Base-by-base conservation (phyloP, 1,139 yeast species). In the Taphrina confusa region DNA sequence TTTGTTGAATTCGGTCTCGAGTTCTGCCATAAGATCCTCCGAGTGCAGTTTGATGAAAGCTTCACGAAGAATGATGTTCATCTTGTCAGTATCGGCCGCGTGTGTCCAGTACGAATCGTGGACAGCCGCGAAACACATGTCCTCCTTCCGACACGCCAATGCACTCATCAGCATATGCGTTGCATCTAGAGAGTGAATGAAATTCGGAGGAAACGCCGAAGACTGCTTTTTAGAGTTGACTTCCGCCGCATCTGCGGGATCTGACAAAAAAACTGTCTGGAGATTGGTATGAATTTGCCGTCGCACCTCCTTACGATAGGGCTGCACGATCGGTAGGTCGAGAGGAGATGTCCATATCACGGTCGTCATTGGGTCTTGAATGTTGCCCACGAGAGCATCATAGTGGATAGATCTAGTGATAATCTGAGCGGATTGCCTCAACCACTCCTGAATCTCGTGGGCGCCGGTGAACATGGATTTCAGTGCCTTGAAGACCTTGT, bases 21-120 rank as follows among this genome's bases (percentile, higher is more conserved):
- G 78, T 68, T 82, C 80, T 45, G 79, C 80, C 67, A 92, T 80
- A 68, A 91, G 76, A 72, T 90, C 84, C 28, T 80, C 83, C 62
- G 80, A 80, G 72, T 92, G 97, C 63, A 92, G 76, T 52, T 79
- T 75, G 64, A 92, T 86, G 73, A 92, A 92, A 63, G 88, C 84
- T 44, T 86, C 83, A 70, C 99, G 82, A 64, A 92, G 76, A 52
- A 80, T 76, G n/a, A 68, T 69, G 71, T 85, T 89, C 94, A 92
- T 85, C 5, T 68, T 70, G 65, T 84, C 85, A 33, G 92, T 83
- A 70, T 88, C 94, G 42, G 82, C 76, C 0, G 98, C 97, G 72
- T 94, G 98, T 0, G 98, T 90, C 99, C 99, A 92, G 72, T 88
- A 92, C 0, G 97, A 91, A 72, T 92, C 99, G 73, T 92, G 99